Conservation (phyloP, 345 rosid species). For the Dovyalis caffra region DNA sequence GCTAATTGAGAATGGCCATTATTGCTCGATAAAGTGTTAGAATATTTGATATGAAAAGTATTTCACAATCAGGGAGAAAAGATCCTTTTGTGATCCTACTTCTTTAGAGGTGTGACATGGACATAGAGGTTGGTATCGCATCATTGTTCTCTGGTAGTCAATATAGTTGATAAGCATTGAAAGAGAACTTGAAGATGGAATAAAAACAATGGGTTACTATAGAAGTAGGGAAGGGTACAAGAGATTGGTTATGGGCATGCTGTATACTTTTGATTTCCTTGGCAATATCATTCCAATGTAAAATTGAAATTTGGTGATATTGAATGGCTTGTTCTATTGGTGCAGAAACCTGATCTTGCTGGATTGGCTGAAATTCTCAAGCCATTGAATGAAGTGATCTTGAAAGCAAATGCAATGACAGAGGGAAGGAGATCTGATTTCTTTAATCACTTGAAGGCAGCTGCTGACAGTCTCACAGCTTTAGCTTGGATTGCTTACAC, state of each 20-base stretch:
- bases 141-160: background rate
- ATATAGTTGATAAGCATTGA: background rate
- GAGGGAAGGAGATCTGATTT: conserved; percentile 82
- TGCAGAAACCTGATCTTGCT: conserved; percentile 72
- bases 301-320: background rate
- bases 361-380: conserved; percentile 78
- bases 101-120: background rate
- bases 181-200: background rate
- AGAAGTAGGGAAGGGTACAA: background rate
- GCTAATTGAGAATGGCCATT: background rate
- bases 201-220: background rate
- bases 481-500: conserved; percentile 93
- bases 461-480: conserved; percentile 76
- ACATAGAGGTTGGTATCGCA: background rate
- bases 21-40: background rate
- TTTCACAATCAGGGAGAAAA: background rate
- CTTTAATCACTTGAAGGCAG: conserved; percentile 86
- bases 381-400: conserved; percentile 77
- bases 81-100: background rate
- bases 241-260: background rate
- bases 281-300: background rate
- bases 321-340: conserved; percentile 20
- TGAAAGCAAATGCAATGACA: conserved; percentile 72
- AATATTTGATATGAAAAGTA: background rate
- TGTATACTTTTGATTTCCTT: background rate